Percentiles rank a stretch among this genome's conserved stretches.
These are phyloP conservation scores for Pseudopithomyces maydicus DNA, from an alignment of 2,329 filamentous ascomycete genomes.

Conservation along the genomic window DNA sequence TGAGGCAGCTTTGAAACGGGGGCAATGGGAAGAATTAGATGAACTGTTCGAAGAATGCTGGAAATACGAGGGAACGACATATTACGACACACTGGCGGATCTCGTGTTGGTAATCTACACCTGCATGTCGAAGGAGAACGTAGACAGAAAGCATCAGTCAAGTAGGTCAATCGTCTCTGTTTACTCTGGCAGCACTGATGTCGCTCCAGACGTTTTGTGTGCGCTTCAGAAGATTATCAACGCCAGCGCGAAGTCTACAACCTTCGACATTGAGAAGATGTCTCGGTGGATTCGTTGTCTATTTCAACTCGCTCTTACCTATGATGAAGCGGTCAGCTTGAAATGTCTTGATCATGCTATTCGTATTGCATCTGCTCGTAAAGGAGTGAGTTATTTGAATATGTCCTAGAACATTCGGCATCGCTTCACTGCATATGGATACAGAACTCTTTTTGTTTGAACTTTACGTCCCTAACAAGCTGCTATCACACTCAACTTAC, in stretches of 20 bases:
- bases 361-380: conserved; percentile 30
- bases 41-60: conserved; percentile 60
- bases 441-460: conserved; percentile 8
- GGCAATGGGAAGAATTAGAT: conserved; percentile 69
- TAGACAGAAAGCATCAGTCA: conserved; percentile 36
- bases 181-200: conserved; percentile 11
- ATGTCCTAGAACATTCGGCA: not conserved
- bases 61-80: conserved; percentile 41
- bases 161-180: conserved; percentile 22
- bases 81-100: conserved; percentile 55
- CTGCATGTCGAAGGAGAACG: conserved; percentile 33
- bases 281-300: conserved; percentile 80
- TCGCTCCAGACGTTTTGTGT: conserved; percentile 27
- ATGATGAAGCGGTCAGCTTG: conserved; percentile 61
- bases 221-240: conserved; percentile 71
- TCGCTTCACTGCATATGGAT: not conserved
- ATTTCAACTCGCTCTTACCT: conserved; percentile 68
- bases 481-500: no score
- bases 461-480: no score
- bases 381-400: conserved; percentile 29
- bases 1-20: conserved; percentile 71
- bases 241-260: conserved; percentile 63
- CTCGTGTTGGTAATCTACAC: conserved; percentile 52
- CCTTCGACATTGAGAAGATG: conserved; percentile 64
- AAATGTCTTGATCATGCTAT: conserved; percentile 69